Conservation (phyloP, 148 eudicot species). For the Chenopodium suecicum region DNA sequence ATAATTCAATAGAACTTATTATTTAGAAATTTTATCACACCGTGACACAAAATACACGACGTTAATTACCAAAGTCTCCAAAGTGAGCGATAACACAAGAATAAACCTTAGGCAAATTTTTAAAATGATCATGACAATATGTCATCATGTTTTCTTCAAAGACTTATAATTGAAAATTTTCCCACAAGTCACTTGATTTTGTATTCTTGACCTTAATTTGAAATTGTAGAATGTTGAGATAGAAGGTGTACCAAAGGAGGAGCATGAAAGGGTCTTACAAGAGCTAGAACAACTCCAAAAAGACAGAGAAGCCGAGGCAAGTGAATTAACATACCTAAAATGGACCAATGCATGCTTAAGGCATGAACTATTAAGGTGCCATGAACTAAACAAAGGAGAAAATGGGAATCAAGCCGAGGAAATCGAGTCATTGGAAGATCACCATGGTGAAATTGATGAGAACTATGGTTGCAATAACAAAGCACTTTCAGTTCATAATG, state of each 20-base stretch:
- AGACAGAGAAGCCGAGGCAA: constrained; percentile 33
- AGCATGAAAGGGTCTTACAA: constrained; percentile 32
- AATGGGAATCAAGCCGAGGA: constrained; percentile 1
- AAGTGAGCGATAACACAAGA: too few relatives aligned
- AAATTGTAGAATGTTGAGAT: constrained; percentile 33
- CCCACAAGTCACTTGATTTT: too few relatives aligned
- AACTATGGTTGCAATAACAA: constrained; percentile 8
- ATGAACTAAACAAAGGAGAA: constrained; percentile 28
- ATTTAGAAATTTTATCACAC: neutral
- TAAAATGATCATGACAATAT: too few relatives aligned
- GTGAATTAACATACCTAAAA: constrained; percentile 44
- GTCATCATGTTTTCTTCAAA: too few relatives aligned
- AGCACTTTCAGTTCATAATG: neutral
- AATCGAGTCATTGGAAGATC: constrained; percentile 5
- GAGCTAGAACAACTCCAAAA: constrained; percentile 43
- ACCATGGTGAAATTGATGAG: constrained; percentile 18
- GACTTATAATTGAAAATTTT: too few relatives aligned
- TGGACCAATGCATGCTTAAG: constrained; percentile 61
- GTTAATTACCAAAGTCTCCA: too few relatives aligned
- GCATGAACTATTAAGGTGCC: constrained; percentile 41
- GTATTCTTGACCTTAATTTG: neutral
- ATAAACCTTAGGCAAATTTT: too few relatives aligned
- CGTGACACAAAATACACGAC: too few relatives aligned
- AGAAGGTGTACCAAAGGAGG: constrained; percentile 31
- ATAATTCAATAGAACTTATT: too few relatives aligned